Conservation (phyloP, 768 basidiomycete genomes). For the Mycena haematopus region DNA sequence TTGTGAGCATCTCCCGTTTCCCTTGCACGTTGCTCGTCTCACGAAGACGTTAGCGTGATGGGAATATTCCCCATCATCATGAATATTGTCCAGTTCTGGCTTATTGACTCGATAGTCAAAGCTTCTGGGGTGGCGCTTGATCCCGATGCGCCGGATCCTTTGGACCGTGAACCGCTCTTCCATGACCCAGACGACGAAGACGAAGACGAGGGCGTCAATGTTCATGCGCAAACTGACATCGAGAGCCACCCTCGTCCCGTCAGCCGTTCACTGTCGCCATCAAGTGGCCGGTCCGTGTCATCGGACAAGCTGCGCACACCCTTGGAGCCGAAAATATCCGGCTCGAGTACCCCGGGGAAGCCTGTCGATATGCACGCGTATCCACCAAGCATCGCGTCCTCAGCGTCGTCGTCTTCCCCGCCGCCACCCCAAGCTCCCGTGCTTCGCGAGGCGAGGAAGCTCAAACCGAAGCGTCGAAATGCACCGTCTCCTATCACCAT, state of each 20-base stretch:
- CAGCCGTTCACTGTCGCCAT: conserved; percentile 43
- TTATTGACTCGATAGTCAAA: conserved; percentile 94
- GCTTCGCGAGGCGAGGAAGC: conserved; percentile 38
- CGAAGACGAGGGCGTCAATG: conserved; percentile 44
- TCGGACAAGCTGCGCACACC: conserved; percentile 37
- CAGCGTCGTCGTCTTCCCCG: conserved; percentile 39
- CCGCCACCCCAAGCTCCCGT: conserved; percentile 35
- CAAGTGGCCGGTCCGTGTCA: conserved; percentile 31
- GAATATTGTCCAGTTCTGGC: conserved; percentile 93
- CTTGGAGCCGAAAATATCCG: conserved; percentile 49
- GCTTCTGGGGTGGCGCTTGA: conserved; percentile 57
- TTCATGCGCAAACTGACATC: conserved; percentile 44
- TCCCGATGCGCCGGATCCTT: conserved; percentile 43
- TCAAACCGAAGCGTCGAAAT: conserved; percentile 47
- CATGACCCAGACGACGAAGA: conserved; percentile 59
- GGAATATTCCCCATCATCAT: conserved; percentile 50
- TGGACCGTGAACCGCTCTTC: conserved; percentile 71
- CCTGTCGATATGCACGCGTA: conserved; percentile 58
- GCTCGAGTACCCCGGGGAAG: conserved; percentile 41
- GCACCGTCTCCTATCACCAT: conserved; percentile 51
- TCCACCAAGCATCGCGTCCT: conserved; percentile 60
- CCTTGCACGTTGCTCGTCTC: background rate
- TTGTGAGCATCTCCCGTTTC: conserved; percentile 62
- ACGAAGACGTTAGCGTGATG: conserved; percentile 29
- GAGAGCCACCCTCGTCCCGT: conserved; percentile 48